Evolutionary conservation across 768 basidiomycete genomes (phyloP).

Genomic region (Gloeostereum incarnatum): DNA sequence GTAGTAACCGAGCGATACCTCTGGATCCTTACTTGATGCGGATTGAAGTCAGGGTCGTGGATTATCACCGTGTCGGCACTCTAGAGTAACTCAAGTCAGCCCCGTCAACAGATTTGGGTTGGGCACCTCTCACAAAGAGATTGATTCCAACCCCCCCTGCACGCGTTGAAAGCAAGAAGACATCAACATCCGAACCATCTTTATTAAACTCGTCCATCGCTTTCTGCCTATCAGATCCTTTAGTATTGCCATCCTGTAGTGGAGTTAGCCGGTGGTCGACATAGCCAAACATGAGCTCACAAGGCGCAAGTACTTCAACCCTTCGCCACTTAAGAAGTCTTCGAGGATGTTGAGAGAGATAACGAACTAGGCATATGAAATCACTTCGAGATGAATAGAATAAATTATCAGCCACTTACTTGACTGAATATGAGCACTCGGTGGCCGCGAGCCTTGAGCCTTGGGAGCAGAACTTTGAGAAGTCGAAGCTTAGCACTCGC

Average conservation of each 20-base stretch:
- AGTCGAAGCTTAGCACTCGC: slow-evolving; percentile 82
- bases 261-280: slow-evolving; percentile 5
- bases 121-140: slow-evolving; percentile 33
- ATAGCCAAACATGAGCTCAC: slow-evolving; percentile 25
- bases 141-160: slow-evolving; percentile 96
- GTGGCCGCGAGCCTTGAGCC: slow-evolving; percentile 78
- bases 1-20: no score
- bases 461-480: slow-evolving; percentile 69
- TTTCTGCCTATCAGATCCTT: slow-evolving; percentile 79
- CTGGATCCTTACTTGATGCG: slow-evolving; percentile 86
- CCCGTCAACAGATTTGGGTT: neutral
- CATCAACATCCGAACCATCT: slow-evolving; percentile 77
- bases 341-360: slow-evolving; percentile 83
- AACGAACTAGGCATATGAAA: slow-evolving; percentile 57
- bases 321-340: slow-evolving; percentile 81
- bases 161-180: slow-evolving; percentile 86
- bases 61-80: slow-evolving; percentile 92
- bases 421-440: slow-evolving; percentile 90
- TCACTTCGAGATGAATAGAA: no score
- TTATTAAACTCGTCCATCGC: slow-evolving; percentile 94
- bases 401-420: slow-evolving; percentile 29
- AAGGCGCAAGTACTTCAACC: slow-evolving; percentile 68
- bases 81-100: slow-evolving; percentile 31
- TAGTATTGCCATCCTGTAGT: slow-evolving; percentile 79
- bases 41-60: slow-evolving; percentile 96